Base-by-base conservation (phyloP, 176 grass and related monocot genomes). In the Areca catechu region DNA sequence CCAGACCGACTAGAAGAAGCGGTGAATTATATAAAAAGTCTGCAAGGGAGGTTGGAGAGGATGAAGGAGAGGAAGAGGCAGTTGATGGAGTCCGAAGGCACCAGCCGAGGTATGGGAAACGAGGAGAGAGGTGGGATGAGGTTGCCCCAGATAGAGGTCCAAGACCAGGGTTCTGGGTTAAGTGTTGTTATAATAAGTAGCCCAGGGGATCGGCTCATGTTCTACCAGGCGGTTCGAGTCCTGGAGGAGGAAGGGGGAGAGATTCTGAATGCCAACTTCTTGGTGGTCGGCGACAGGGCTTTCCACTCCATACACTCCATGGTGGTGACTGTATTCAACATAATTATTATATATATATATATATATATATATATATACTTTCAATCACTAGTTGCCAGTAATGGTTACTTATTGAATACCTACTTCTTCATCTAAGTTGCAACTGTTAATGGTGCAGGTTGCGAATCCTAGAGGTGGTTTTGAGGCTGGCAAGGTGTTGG, bases 241-340 rank as follows among this genome's bases (percentile, higher is more conserved):
- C 62, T 90, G 51, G 74, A 71, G 66, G 83, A 82, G 62, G 74
- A 78, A 77, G 80, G 83, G n/a, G 77, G 64, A 20, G 71, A 84
- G 68, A 82, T 96, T 5, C 69, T 83, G 64, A 84, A 84, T 68
- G 86, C 91, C 19, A 72, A 90, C 64, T 96, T 84, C 74, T 78
- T 83, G 5, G 58, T 75, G 10, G 61, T 71, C 16, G 86, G 80
- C 28, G 52, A 70, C 30, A 76, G 25, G 67, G 75, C 80, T 56
- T 16, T 96, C 37, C 71, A 86, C 74, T 86, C 83, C 56, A 80
- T 96, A 23, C 82, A 95, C 51, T 60, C 79, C 23, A 67, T 70
- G 79, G 90, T 95, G n/a, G 4, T 34, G 30, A 34, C 4, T 7
- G 7, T 34, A 34, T 34, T 34, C 7, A 34, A 34, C 30, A 34